These are phyloP conservation scores for Bretschneidera sinensis DNA, from an alignment of 345 rosid genomes.

Conservation along the genomic window DNA sequence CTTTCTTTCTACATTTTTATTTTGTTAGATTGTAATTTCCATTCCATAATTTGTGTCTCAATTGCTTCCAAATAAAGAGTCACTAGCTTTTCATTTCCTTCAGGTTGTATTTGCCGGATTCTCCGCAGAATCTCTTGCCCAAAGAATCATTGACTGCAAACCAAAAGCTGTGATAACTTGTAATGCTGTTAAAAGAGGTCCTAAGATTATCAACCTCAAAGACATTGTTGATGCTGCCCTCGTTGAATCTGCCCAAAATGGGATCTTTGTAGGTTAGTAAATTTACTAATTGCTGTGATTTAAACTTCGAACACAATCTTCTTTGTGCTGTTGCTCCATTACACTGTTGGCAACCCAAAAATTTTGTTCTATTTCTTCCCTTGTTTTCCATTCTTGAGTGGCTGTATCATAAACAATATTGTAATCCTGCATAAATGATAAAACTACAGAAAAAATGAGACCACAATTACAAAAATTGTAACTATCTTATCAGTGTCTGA, in stretches of 20 bases:
- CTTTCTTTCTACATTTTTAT: background rate
- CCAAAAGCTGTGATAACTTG: constrained; percentile 82
- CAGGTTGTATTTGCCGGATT: constrained; percentile 99
- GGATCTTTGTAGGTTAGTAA: constrained; percentile 69
- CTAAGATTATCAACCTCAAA: constrained; percentile 77
- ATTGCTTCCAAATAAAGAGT: background rate
- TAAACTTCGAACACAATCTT: background rate
- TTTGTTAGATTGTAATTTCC: background rate
- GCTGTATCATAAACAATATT: too few species aligned
- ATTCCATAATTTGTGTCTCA: too few species aligned
- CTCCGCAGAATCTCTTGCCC: constrained; percentile 90
- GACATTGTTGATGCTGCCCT: constrained; percentile 93
- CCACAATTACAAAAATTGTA: background rate
- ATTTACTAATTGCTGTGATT: background rate
- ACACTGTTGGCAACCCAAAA: background rate
- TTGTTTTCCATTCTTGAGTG: background rate
- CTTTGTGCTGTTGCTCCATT: background rate
- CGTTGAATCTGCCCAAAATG: constrained; percentile 50
- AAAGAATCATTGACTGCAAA: constrained; percentile 88
- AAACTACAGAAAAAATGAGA: background rate
- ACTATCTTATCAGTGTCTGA: background rate
- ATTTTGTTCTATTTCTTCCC: background rate
- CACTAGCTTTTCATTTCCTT: constrained; percentile 5
- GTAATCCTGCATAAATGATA: background rate
- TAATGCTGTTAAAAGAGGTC: constrained; percentile 94